Evolutionary conservation across 352 stramenopile species (phyloP), one percentile per base, ranked within the genome.

Genomic region (Pythium aphanidermatum): DNA sequence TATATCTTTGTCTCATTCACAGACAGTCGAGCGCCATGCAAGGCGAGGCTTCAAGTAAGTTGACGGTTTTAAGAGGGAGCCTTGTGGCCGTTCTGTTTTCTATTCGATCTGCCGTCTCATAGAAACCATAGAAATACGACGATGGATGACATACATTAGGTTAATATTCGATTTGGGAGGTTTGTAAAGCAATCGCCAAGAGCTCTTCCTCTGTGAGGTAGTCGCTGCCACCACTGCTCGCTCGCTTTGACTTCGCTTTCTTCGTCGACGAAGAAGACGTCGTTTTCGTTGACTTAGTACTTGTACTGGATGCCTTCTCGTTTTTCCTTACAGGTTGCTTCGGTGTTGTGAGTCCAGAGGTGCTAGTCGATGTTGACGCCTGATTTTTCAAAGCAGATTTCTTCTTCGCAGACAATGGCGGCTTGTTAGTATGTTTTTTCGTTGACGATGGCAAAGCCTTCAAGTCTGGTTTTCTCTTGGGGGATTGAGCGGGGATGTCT

Each of bases 151-250:
- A n/a, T n/a, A 5, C 14, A 23, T 13, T 34, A 12, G 35, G 4
- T 27, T 58, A 58, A 28, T 56, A 65, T 51, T 65, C 56, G 41
- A 65, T 55, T 51, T 65, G 44, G 5, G 56, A 65, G 13, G 50
- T 59, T 19, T 59, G 48, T 21, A 65, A 30, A 3, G 56, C 56
- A 27, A 65, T 46, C 16, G 43, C 49, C 14, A 65, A 28, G 9
- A 59, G 44, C 40, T 65, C 56, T 34, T 65, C 56, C 24, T 65
- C 56, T 5, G 49, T 50, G 23, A 65, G 44, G 19, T 51, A 37
- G 4, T 43, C 29, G n/a, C 44, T 21, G 35, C 19, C 37, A 12
- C 21, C 8, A 28, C 21, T 25, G 30, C 46, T 56, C 33, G 46
- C 32, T 37, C 53, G 29, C 44, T 64, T 64, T 4, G 32, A 10